Percentiles rank a stretch among this genome's conserved stretches.
Evolutionary conservation across 306 rosid genomes (phyloP).

Genomic region (Cicer pinnatifidum): DNA sequence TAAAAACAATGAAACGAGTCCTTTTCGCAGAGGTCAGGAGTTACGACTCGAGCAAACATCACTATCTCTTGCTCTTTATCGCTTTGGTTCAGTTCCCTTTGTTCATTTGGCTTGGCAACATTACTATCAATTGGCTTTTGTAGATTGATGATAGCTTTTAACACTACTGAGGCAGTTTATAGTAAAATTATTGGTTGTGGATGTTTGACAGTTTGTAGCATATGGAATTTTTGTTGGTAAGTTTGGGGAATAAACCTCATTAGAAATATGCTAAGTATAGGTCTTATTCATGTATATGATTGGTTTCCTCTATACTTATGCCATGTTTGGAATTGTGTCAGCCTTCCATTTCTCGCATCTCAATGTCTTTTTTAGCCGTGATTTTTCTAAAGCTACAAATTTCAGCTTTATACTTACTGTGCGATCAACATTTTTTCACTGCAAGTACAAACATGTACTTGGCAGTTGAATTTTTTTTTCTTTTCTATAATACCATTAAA

Average conservation of each 20-base stretch:
- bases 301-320: background rate
- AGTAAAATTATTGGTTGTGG: slow-evolving; percentile 33
- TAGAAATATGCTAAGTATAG: slow-evolving; percentile 36
- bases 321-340: too few species aligned
- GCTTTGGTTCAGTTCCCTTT: slow-evolving; percentile 93
- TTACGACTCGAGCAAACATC: slow-evolving; percentile 87
- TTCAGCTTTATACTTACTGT: background rate
- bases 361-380: background rate
- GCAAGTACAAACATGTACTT: background rate
- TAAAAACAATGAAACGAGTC: slow-evolving; percentile 94
- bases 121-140: slow-evolving; percentile 86
- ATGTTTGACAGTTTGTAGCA: slow-evolving; percentile 38
- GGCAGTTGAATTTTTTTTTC: background rate
- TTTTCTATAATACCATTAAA: background rate
- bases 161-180: slow-evolving; percentile 44
- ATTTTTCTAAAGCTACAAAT: background rate
- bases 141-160: slow-evolving; percentile 46
- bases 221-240: slow-evolving; percentile 23
- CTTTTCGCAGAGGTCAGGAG: slow-evolving; percentile 90
- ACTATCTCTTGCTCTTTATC: slow-evolving; percentile 87
- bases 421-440: background rate
- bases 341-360: too few species aligned
- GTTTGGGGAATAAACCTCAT: slow-evolving; percentile 31
- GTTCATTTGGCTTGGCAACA: slow-evolving; percentile 91
- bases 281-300: slow-evolving; percentile 19